Conservation (phyloP, 768 basidiomycete genomes). For the Lyophyllum semitale region DNA sequence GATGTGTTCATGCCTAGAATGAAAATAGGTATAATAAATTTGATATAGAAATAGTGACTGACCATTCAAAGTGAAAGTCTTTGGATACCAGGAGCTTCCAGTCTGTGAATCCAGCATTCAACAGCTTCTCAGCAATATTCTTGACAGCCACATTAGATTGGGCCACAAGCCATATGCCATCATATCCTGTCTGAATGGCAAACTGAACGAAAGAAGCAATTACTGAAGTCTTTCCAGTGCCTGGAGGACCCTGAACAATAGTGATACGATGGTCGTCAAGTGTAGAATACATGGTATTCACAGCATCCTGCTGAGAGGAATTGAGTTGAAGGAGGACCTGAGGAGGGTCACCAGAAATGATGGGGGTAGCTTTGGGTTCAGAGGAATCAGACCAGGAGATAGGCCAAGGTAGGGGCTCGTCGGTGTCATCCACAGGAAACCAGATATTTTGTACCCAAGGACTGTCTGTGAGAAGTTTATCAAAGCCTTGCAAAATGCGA, state of each 20-base stretch:
- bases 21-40: constrained; percentile 2
- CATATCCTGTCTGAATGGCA: constrained; percentile 37
- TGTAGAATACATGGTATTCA: constrained; percentile 48
- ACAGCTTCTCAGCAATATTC: constrained; percentile 83
- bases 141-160: constrained; percentile 89
- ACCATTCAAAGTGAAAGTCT: constrained; percentile 71
- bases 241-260: constrained; percentile 60
- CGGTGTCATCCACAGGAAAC: constrained; percentile 30
- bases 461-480: constrained; percentile 36
- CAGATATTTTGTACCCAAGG: constrained; percentile 55
- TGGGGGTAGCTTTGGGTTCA: neutral
- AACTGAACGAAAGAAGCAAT: constrained; percentile 63
- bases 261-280: constrained; percentile 36
- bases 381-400: constrained; percentile 29
- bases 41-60: constrained; percentile 12
- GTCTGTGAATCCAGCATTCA: constrained; percentile 47
- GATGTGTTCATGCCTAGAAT: constrained; percentile 76
- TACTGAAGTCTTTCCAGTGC: constrained; percentile 75
- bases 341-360: neutral
- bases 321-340: constrained; percentile 33
- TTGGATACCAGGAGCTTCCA: constrained; percentile 75
- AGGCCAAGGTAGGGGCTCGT: constrained; percentile 38
- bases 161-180: constrained; percentile 78
- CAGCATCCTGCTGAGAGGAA: constrained; percentile 46
- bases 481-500: constrained; percentile 42